These are phyloP conservation scores for Zoysia japonica DNA, from an alignment of 176 grass and related monocot genomes.

Conservation along the genomic window DNA sequence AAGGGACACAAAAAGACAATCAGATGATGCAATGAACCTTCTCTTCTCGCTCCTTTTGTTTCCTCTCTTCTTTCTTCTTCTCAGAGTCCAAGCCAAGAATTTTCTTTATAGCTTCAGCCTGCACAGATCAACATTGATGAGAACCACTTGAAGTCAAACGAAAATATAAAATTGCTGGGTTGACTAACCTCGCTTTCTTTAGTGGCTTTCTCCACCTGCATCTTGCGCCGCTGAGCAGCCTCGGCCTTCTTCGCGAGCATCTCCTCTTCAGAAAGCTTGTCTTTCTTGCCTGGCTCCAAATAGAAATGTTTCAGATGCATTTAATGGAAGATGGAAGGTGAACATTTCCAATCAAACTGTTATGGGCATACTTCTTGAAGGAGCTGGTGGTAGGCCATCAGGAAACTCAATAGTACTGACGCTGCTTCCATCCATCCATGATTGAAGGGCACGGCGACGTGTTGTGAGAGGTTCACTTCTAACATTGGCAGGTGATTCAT, in stretches of 20 bases:
- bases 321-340: background rate
- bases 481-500: conserved; percentile 34
- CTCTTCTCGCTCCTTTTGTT: conserved; percentile 83
- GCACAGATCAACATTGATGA: conserved; percentile 11
- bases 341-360: background rate
- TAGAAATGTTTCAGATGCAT: conserved; percentile 13
- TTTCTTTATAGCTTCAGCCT: conserved; percentile 94
- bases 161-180: background rate
- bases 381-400: conserved; percentile 55
- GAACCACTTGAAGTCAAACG: background rate
- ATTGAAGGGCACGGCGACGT: conserved; percentile 74
- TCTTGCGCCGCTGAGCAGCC: conserved; percentile 69
- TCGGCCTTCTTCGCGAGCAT: conserved; percentile 73
- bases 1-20: background rate
- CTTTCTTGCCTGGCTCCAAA: conserved; percentile 60
- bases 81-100: conserved; percentile 88
- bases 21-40: conserved; percentile 50
- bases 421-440: conserved; percentile 63
- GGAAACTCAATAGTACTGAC: conserved; percentile 61
- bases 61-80: conserved; percentile 97
- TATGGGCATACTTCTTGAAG: conserved; percentile 58
- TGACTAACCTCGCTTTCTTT: conserved; percentile 67
- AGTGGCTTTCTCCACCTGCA: conserved; percentile 73
- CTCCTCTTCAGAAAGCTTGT: conserved; percentile 69
- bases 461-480: conserved; percentile 69